phyloP scores from a whole-genome alignment of 345 rosid species.

The thale cress (Arabidopsis thaliana) region TAIR10.1 NC_003071.7:16440001-16440500 shows the following conservation, averaged over 20 bases:
- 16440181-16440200: neutral
- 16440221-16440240: constrained; percentile 28
- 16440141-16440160: neutral
- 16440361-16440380: constrained; percentile 27
- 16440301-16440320: constrained; percentile 8
- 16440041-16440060: constrained; percentile 32
- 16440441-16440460: constrained; percentile 36
- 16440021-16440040: constrained; percentile 45
- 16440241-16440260: constrained; percentile 21
- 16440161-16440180: constrained; percentile 3
- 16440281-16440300: constrained; percentile 3
- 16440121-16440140: neutral
- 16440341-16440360: constrained; percentile 41
- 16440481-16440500: neutral
- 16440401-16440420: constrained; percentile 28
- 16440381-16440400: constrained; percentile 15
- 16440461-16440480: constrained; percentile 40
- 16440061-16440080: neutral
- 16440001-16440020: constrained; percentile 34
- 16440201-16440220: constrained; percentile 16
- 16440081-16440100: constrained; percentile 14
- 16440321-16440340: constrained; percentile 24
- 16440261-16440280: constrained; percentile 4
- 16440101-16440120: neutral
- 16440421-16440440: neutral